phyloP scores from a whole-genome alignment of 257 asterid species.

The Asclepias syriaca region DNA sequence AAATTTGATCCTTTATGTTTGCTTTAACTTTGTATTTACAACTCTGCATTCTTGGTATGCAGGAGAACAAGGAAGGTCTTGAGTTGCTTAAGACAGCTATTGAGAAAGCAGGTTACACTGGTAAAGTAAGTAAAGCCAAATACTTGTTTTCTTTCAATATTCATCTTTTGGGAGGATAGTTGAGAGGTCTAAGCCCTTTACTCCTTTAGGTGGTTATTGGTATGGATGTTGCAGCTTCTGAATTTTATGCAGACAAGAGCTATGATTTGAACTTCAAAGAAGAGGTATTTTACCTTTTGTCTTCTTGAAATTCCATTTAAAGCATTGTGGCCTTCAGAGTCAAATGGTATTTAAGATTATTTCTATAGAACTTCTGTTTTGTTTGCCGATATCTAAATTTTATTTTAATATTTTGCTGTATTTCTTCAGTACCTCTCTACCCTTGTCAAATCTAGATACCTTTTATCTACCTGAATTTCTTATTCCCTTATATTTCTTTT shows the following conservation, averaged over 20 bases:
- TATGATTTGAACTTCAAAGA: slow-evolving; percentile 97
- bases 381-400: not conserved
- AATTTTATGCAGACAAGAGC: slow-evolving; percentile 73
- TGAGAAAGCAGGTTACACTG: slow-evolving; percentile 89
- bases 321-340: not conserved
- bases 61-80: slow-evolving; percentile 99
- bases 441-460: not conserved
- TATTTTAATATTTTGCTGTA: not conserved
- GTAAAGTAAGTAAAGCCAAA: slow-evolving; percentile 42
- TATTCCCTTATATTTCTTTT: slow-evolving; percentile 2
- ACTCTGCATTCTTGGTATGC: slow-evolving; percentile 18
- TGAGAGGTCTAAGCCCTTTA: slow-evolving; percentile 5
- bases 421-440: not conserved
- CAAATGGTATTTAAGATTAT: not conserved
- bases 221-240: slow-evolving; percentile 99
- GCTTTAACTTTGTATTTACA: slow-evolving; percentile 14
- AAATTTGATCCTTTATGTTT: not conserved
- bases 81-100: slow-evolving; percentile 95
- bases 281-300: slow-evolving; percentile 42
- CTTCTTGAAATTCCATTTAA: not conserved
- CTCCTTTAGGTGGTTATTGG: slow-evolving; percentile 77
- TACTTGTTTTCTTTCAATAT: not conserved
- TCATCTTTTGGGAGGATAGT: not conserved
- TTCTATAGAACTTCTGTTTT: not conserved
- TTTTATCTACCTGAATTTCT: not conserved